These are phyloP conservation scores for Lichtheimia ramosa DNA, from an alignment of 371 early-diverging fungal species.

Conservation along the genomic window DNA sequence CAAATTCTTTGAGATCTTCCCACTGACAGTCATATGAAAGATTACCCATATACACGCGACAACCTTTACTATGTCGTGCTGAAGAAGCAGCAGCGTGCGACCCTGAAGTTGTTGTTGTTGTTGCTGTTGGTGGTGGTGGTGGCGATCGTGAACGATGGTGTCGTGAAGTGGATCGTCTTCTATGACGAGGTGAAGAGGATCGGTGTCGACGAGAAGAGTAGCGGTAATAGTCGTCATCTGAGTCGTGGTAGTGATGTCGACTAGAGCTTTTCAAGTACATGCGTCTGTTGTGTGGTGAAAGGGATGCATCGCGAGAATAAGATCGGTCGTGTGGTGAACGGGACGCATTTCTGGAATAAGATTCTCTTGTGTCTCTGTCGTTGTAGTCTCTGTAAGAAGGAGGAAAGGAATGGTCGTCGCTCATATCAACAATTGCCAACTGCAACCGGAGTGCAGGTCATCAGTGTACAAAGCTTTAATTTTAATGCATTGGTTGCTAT, in stretches of 20 bases:
- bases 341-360: background rate
- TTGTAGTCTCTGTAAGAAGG: no score
- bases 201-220: slow-evolving; percentile 1
- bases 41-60: slow-evolving; percentile 69
- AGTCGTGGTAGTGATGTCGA: background rate
- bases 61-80: slow-evolving; percentile 13
- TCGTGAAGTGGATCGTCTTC: slow-evolving; percentile 12
- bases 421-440: no score
- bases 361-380: no score
- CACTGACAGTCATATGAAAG: slow-evolving; percentile 62
- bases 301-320: slow-evolving; percentile 5
- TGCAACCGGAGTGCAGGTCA: no score
- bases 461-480: no score
- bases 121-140: slow-evolving; percentile 14
- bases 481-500: no score
- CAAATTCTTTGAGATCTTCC: slow-evolving; percentile 74
- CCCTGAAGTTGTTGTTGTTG: background rate
- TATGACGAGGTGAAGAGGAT: slow-evolving; percentile 6
- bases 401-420: no score
- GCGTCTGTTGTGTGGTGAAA: slow-evolving; percentile 1
- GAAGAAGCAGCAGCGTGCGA: no score
- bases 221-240: slow-evolving; percentile 6
- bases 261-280: background rate
- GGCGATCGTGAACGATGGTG: slow-evolving; percentile 8
- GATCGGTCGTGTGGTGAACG: slow-evolving; percentile 5